Percentiles rank a stretch among this genome's conserved stretches.
Conservation (phyloP, 805 yeast genomes). For the Barnettozyma vustinii region DNA sequence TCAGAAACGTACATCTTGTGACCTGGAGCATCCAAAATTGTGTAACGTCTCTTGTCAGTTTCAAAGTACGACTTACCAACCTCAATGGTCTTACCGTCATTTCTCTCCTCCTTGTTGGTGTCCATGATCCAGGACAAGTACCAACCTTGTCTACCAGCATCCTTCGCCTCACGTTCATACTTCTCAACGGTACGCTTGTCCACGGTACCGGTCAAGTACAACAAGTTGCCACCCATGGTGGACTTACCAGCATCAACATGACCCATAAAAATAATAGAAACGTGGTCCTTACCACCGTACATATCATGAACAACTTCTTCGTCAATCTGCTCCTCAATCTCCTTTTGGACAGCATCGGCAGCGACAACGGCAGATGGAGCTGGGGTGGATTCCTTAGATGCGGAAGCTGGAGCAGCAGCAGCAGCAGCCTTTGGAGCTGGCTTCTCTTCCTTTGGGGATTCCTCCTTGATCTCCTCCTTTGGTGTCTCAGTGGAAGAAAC, state of each 20-base stretch:
- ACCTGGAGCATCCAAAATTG: conserved; percentile 98
- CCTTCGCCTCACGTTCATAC: conserved; percentile 97
- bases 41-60: conserved; percentile 96
- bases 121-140: conserved; percentile 99
- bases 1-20: conserved; percentile 98
- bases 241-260: conserved; percentile 99
- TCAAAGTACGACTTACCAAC: conserved; percentile 98
- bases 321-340: conserved; percentile 78
- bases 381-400: conserved; percentile 17
- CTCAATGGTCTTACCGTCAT: conserved; percentile 98
- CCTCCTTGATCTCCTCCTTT: conserved; percentile 25
- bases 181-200: conserved; percentile 98
- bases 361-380: conserved; percentile 21
- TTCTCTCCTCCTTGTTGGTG: conserved; percentile 97
- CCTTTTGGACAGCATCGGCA: conserved; percentile 49
- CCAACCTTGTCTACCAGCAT: conserved; percentile 99
- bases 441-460: conserved; percentile 13
- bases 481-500: neutral
- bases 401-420: conserved; percentile 16
- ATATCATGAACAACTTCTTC: conserved; percentile 84
- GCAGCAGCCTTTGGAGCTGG: conserved; percentile 15
- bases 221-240: conserved; percentile 97
- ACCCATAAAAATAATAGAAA: conserved; percentile 97
- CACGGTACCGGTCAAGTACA: conserved; percentile 91
- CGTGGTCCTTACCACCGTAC: conserved; percentile 97